Base-by-base conservation (phyloP, 768 basidiomycete species). In the Heimioporus sp. region DNA sequence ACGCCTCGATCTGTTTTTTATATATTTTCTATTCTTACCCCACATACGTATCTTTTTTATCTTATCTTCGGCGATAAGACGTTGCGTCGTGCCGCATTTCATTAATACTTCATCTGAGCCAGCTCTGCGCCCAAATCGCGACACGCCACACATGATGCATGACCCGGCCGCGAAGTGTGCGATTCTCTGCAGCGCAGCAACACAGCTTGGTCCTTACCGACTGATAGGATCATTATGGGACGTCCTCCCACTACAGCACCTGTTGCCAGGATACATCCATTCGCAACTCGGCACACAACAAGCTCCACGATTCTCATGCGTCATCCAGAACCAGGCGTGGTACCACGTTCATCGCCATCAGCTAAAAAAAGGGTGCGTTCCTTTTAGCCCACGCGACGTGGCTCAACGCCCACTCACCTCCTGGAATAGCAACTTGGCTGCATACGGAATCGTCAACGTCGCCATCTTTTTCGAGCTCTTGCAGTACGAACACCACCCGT, bases 401-500 rank as follows among this genome's bases (percentile, higher is more conserved):
- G 38, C 34, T 15, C 20, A 21, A 40, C 24, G 20, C 12, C 17
- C 41, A 37, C 80, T 21, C 58, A 87, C 90, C 82, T 93, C 92
- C 70, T 92, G 91, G 76, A 94, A 93, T 24, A 94, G 73, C 53
- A 94, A 63, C 70, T 98, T 98, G 46, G 95, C 94, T 10, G 95
- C 94, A 66, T 97, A 98, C 2, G 96, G 96, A 49, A 99, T 93
- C 16, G 91, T 95, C 57, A 99, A 76, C 64, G 92, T 90, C 41
- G 93, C 91, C 82, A 99, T 90, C 66, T 88, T 87, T 73, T 98
- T 97, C 42, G 92, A 94, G 62, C 89, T 93, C 76, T 97, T 96
- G 83, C 96, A 98, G 63, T 92, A 92, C n/a, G 91, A 82, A 69
- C 95, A 98, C 93, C 94, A 98, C 52, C 92, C 91, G 63, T 89